Percentiles rank a stretch among this genome's conserved stretches.
phyloP scores from a whole-genome alignment of 148 eudicot species.

The Heliosperma pusillum region DNA sequence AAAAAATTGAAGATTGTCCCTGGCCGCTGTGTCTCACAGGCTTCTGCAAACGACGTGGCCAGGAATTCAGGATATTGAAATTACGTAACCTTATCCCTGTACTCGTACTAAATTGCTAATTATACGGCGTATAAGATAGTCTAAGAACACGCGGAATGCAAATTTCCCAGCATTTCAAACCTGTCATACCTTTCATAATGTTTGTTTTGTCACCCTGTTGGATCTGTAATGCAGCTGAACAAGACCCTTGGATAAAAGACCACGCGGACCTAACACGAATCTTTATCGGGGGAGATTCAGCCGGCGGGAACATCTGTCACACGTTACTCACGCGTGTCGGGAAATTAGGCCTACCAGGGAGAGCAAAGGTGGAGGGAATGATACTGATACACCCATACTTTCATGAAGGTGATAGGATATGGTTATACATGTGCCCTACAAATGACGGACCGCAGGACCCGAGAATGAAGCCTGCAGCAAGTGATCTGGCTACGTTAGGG shows the following conservation, averaged over 20 bases:
- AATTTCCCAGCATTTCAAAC: too few species aligned
- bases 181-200: too few species aligned
- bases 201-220: neutral
- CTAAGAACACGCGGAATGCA: too few species aligned
- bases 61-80: too few species aligned
- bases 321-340: conserved; percentile 17
- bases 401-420: conserved; percentile 32
- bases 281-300: conserved; percentile 45
- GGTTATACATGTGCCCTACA: conserved; percentile 35
- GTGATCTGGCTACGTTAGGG: conserved; percentile 30
- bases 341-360: neutral
- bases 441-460: conserved; percentile 33
- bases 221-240: neutral
- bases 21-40: too few species aligned
- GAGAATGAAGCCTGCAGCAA: conserved; percentile 29
- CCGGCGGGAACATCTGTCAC: conserved; percentile 42
- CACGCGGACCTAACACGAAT: conserved; percentile 30
- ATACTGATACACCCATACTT: conserved; percentile 34
- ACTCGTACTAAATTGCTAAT: too few species aligned
- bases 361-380: conserved; percentile 16
- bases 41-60: too few species aligned
- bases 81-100: too few species aligned
- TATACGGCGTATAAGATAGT: too few species aligned
- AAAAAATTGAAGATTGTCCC: too few species aligned
- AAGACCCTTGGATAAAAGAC: conserved; percentile 31